Base-by-base conservation (phyloP, 1,284 basidiomycete species). In the Trichosporon sp. region DNA sequence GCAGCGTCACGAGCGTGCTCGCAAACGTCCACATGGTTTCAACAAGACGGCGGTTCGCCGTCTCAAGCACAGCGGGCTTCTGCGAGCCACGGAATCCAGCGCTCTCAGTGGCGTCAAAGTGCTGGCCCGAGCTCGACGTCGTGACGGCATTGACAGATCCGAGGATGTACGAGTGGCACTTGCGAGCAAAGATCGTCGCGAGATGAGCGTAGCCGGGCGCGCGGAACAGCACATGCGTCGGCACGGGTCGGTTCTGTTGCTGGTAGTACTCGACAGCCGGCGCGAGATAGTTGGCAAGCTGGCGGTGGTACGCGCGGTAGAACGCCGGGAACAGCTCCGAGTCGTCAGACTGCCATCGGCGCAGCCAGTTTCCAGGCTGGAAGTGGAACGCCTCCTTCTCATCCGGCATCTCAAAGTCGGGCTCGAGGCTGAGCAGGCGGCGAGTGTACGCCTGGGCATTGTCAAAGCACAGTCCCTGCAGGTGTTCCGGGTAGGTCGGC, bases 281-380 rank as follows among this genome's bases (percentile, higher is more conserved):
- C 46, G 79, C 73, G 31, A 83, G 76, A 67, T 81, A 81, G 4
- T 66, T 62, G 2, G 82, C 81, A 11, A 84, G 76, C 67, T 82
- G 81, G 29, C 80, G 77, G 67, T 84, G 82, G 66, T 84, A 84
- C 0, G 83, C 82, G 61, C 83, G 79, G 72, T 83, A 83, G 75
- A 84, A 84, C 0, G 83, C 80, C 16, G 82, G 83, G 65, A 83
- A 83, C 3, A 84, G 76, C 70, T 84, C 83, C 4, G 82, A 83
- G 67, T 84, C 83, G 66, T 81, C 80, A 25, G 80, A 81, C 67
- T 81, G 80, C 80, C 80, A 81, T 58, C 80, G 74, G 7, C 80
- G 74, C 4, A 81, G 70, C 80, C 80, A 81, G 67, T 81, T 81
- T 16, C 80, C 80, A 3, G 79, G 77, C 58, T 75, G 74, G 71